Base-by-base conservation (phyloP, 495 filamentous ascomycete species). In the Neurospora intermedia region DNA sequence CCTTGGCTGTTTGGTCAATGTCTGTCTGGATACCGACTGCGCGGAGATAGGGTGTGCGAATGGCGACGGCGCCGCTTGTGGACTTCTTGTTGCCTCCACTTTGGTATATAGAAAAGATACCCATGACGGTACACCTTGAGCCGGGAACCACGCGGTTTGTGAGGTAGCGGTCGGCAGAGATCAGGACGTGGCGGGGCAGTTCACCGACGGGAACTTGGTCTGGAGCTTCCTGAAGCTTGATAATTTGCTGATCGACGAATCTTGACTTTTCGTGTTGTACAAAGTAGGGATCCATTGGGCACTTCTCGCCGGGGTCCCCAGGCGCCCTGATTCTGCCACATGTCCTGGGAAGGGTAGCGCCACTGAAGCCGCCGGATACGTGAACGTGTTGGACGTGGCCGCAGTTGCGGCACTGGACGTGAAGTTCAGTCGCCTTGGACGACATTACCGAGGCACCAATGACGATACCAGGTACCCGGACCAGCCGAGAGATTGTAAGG, bases 161-260 rank as follows among this genome's bases (percentile, higher is more conserved):
- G 23, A 99, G 87, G 78, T 99, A 98, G 16, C 96, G 89, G 78
- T 99, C 96, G 40, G 96, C 96, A 0, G 93, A 96, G 72, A 98
- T 92, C 73, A 98, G 87, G 66, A 98, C 95, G 80, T 98, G 96
- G 39, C 96, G 88, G 3, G 96, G 96, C 38, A 99, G 85, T 81
- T 99, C 96, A 81, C 96, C 96, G 2, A 99, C 96, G 2, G 96
- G 96, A 0, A 99, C 96, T 79, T 98, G 94, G 79, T 99, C 96
- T 7, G 96, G 96, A 15, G 96, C 96, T 82, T 99, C 96, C 80
- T 99, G 96, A 9, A 99, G 89, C 82, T 99, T 99, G 77, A 99
- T 90, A 66, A 98, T 93, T 79, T 99, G 96, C 77, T 98, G 96
- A 78, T 99, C 96, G 78, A 98, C 94, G 80, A 99, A 99, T 74